Evolutionary conservation across 148 eudicot species (phyloP).

Genomic region (Cornus controversa): DNA sequence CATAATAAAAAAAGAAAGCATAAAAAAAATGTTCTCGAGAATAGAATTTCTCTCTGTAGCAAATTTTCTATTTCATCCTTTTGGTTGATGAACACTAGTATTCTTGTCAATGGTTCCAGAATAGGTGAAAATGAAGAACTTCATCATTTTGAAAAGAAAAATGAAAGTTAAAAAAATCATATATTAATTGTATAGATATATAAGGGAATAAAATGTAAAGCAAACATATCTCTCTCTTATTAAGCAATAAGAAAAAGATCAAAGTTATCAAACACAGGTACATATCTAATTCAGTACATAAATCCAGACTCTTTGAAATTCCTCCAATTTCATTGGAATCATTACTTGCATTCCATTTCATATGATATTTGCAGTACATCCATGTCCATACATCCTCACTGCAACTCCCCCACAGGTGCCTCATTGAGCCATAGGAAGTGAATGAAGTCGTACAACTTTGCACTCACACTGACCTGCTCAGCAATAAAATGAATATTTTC

Average conservation of each 20-base stretch:
- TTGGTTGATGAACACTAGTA: too few species aligned
- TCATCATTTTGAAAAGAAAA: too few species aligned
- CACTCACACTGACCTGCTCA: slow-evolving; percentile 73
- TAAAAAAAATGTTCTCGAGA: too few species aligned
- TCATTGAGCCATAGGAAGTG: slow-evolving; percentile 86
- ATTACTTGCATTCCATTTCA: neutral
- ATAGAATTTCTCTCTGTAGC: too few species aligned
- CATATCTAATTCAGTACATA: neutral
- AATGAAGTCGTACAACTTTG: slow-evolving; percentile 67
- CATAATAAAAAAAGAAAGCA: too few species aligned
- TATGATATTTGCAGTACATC: neutral
- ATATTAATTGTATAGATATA: too few species aligned
- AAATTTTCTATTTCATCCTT: too few species aligned
- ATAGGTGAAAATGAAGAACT: too few species aligned
- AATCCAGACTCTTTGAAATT: neutral
- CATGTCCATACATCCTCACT: slow-evolving; percentile 26
- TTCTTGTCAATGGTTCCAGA: too few species aligned
- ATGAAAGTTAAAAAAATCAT: too few species aligned
- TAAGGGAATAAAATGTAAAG: too few species aligned
- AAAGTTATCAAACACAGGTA: slow-evolving; percentile 1
- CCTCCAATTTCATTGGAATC: slow-evolving; percentile 6
- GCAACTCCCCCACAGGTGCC: slow-evolving; percentile 87
- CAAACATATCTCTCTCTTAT: neutral
- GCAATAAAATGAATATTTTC: neutral
- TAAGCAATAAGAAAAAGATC: neutral